Percentiles rank a stretch among this genome's conserved stretches.
These are phyloP conservation scores for Ogataea degrootiae DNA, from an alignment of 805 yeast genomes.

Conservation along the genomic window DNA sequence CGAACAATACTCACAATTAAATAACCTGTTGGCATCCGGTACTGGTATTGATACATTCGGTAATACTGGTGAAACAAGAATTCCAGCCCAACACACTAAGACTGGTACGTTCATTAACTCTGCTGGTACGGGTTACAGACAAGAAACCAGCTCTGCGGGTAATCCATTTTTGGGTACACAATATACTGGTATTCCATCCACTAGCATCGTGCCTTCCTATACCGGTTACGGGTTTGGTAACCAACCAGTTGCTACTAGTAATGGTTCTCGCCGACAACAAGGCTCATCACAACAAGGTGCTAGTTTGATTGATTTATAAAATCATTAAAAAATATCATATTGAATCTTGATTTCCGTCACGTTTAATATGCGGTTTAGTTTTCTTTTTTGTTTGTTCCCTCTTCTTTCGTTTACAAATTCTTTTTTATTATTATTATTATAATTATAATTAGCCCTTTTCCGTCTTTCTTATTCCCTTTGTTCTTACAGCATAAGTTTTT, in stretches of 20 bases:
- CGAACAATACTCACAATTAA: conserved; percentile 65
- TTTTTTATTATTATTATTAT: no score
- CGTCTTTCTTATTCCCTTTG: no score
- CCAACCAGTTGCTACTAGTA: conserved; percentile 31
- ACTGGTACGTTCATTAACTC: conserved; percentile 80
- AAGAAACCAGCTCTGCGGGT: conserved; percentile 40
- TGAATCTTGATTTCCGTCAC: neutral
- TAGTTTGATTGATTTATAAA: conserved; percentile 30
- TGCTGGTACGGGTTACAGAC: conserved; percentile 77
- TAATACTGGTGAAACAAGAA: conserved; percentile 74
- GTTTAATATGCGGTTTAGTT: neutral
- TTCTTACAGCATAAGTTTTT: no score
- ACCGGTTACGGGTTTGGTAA: conserved; percentile 97
- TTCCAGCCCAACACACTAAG: conserved; percentile 90
- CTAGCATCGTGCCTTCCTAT: conserved; percentile 68
- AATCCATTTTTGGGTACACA: conserved; percentile 67
- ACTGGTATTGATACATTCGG: conserved; percentile 94
- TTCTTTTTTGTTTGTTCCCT: neutral
- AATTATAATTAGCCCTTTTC: no score
- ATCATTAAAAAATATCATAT: no score
- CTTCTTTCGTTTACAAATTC: neutral
- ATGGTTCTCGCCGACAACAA: conserved; percentile 14
- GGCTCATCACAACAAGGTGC: conserved; percentile 20
- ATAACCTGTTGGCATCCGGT: conserved; percentile 74
- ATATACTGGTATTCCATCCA: conserved; percentile 65